Percentiles rank a stretch among this genome's conserved stretches.
Evolutionary conservation across 768 basidiomycete species (phyloP).

Genomic region (Naematelia aurantialba): DNA sequence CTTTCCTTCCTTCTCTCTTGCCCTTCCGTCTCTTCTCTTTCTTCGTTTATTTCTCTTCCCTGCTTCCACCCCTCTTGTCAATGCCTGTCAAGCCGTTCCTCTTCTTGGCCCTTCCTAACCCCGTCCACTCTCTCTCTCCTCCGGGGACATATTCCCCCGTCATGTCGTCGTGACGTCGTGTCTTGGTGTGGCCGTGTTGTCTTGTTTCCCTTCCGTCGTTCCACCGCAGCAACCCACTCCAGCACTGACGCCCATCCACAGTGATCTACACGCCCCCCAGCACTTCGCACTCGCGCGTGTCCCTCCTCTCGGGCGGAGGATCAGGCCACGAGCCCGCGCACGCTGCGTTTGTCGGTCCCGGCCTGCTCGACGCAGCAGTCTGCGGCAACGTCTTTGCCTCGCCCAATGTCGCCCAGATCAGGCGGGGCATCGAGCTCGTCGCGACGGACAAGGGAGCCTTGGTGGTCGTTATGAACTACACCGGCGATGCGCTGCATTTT

Average conservation of each 20-base stretch:
- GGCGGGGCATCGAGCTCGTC: constrained; percentile 68
- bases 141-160: no score
- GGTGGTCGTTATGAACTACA: constrained; percentile 49
- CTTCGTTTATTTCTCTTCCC: not conserved
- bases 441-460: constrained; percentile 48
- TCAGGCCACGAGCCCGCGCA: constrained; percentile 84
- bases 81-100: no score
- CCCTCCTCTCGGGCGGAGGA: constrained; percentile 55
- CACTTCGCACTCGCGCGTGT: constrained; percentile 53
- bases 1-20: not conserved
- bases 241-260: not conserved
- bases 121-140: no score
- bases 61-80: not conserved
- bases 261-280: constrained; percentile 13
- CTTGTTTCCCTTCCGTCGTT: no score
- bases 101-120: no score
- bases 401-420: constrained; percentile 79
- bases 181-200: no score
- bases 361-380: constrained; percentile 78
- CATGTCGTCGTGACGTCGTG: no score
- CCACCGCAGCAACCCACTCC: no score
- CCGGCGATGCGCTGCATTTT: constrained; percentile 53
- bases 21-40: not conserved
- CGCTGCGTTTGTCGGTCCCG: constrained; percentile 80
- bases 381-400: constrained; percentile 88